Percentiles rank a stretch among this genome's conserved stretches.
phyloP scores from a whole-genome alignment of 106 monocot genomes.

The Gastrodia elata region DNA sequence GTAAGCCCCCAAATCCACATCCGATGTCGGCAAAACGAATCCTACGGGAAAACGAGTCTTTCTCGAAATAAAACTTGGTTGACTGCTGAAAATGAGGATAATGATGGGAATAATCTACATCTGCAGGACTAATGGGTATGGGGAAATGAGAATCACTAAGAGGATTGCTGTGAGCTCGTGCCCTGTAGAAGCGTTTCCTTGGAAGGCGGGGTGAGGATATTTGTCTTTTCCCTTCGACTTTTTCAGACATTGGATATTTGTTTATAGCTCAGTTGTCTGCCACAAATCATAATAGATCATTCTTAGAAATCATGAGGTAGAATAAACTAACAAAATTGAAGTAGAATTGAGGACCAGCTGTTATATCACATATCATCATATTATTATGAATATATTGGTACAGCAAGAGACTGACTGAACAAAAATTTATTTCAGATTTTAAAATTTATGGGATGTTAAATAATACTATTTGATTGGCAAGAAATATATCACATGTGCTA shows the following conservation, averaged over 20 bases:
- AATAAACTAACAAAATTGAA: neutral
- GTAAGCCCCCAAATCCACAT: conserved; percentile 91
- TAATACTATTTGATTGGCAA: too few species aligned
- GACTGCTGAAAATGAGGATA: conserved; percentile 51
- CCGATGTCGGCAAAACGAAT: conserved; percentile 86
- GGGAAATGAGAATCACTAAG: conserved; percentile 97
- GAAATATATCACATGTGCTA: too few species aligned
- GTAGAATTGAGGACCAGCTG: neutral
- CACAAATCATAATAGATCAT: neutral
- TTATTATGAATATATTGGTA: neutral
- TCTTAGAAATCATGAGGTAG: neutral
- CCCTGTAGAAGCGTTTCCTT: conserved; percentile 82
- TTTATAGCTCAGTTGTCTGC: neutral
- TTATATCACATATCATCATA: neutral
- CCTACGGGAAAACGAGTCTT: conserved; percentile 15
- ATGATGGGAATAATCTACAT: conserved; percentile 60
- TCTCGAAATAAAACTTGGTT: conserved; percentile 2
- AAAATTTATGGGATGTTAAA: too few species aligned
- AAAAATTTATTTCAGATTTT: too few species aligned
- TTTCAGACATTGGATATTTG: conserved; percentile 5
- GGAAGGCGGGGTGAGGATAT: conserved; percentile 49
- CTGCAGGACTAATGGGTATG: conserved; percentile 59
- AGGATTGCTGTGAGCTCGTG: conserved; percentile 98
- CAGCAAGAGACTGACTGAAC: too few species aligned
- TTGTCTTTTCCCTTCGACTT: conserved; percentile 16